A percentile compares a stretch with the other conserved stretches of the same genome.
Evolutionary conservation across 2,329 filamentous ascomycete genomes (phyloP).

Genomic region (Fusarium buxicola): DNA sequence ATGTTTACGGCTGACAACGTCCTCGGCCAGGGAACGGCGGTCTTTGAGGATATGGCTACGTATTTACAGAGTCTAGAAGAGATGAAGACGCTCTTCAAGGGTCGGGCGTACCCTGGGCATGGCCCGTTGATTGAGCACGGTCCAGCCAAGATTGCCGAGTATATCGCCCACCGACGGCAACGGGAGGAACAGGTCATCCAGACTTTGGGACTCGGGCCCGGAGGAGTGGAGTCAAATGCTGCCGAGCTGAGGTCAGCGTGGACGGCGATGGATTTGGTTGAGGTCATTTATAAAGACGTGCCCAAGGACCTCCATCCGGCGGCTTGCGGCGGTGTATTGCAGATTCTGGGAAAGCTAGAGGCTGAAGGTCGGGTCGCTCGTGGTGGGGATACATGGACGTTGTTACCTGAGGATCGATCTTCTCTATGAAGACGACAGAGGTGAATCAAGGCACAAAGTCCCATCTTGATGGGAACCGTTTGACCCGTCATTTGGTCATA

Average conservation of each 20-base stretch:
- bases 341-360: conserved; percentile 83
- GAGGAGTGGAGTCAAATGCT: conserved; percentile 47
- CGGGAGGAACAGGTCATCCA: conserved; percentile 82
- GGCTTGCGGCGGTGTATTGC: conserved; percentile 79
- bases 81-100: conserved; percentile 74
- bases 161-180: conserved; percentile 82
- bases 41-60: conserved; percentile 79
- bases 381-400: conserved; percentile 48
- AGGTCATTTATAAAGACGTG: conserved; percentile 84
- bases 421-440: conserved; percentile 31
- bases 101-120: conserved; percentile 87
- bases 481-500: too few relatives aligned
- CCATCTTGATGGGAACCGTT: background rate
- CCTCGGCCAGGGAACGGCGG: conserved; percentile 85
- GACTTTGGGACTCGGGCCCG: conserved; percentile 59
- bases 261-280: conserved; percentile 86
- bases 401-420: conserved; percentile 40
- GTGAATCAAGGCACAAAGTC: background rate
- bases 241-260: conserved; percentile 56
- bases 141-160: conserved; percentile 78
- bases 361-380: conserved; percentile 74
- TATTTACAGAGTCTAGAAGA: conserved; percentile 77
- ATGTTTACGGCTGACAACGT: conserved; percentile 94
- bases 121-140: conserved; percentile 82
- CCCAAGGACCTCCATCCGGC: conserved; percentile 79